phyloP scores from a whole-genome alignment of 495 filamentous ascomycete genomes.

The Annulohypoxylon maeteangense region DNA sequence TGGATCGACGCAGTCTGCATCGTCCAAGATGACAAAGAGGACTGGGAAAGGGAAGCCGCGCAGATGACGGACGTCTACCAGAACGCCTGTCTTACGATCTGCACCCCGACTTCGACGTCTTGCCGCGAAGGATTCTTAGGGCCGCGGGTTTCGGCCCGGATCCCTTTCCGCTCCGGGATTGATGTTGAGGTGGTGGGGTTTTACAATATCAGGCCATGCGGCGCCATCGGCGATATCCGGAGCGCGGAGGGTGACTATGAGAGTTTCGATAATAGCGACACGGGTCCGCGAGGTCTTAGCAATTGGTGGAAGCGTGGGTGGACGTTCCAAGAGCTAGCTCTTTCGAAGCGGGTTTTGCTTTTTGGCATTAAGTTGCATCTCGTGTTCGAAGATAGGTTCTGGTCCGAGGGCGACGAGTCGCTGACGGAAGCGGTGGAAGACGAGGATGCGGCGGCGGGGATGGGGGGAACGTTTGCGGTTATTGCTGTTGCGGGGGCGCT shows the following conservation, averaged over 20 bases:
- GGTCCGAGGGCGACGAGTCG: not conserved
- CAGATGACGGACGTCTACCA: slow-evolving; percentile 3
- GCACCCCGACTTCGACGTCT: not conserved
- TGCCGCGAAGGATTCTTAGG: not conserved
- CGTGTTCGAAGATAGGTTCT: slow-evolving; percentile 3
- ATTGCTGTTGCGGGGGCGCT: not conserved
- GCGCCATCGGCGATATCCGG: not conserved
- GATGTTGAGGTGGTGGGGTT: not conserved
- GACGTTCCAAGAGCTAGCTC: slow-evolving; percentile 6
- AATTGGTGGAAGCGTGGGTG: slow-evolving; percentile 6
- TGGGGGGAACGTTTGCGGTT: slow-evolving; percentile 5
- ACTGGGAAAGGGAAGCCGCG: slow-evolving; percentile 6
- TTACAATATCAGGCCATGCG: not conserved
- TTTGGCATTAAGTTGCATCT: not conserved
- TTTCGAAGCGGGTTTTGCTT: not conserved
- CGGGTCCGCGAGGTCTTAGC: not conserved
- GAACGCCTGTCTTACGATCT: not conserved
- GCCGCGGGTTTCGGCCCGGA: not conserved
- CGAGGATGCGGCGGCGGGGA: not conserved
- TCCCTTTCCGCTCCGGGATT: not conserved
- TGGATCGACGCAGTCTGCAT: slow-evolving; percentile 10
- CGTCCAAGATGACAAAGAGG: slow-evolving; percentile 1
- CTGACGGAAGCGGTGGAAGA: not conserved
- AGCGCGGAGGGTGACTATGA: slow-evolving; percentile 2
- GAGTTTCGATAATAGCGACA: not conserved